phyloP scores from a whole-genome alignment of 306 rosid genomes.

The Dryas alaskensis region DNA sequence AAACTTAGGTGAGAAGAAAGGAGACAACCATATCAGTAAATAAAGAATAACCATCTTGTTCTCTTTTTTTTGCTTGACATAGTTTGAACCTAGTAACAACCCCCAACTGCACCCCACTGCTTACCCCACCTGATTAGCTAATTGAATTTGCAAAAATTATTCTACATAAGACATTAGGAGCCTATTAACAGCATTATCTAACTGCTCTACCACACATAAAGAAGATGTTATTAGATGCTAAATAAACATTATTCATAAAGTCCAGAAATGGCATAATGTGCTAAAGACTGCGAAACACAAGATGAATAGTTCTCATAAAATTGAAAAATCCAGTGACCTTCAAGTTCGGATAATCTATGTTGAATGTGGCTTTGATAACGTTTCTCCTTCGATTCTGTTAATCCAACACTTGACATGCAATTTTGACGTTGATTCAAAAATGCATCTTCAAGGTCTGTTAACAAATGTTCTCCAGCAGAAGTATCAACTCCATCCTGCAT shows the following conservation, averaged over 20 bases:
- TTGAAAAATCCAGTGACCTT: constrained; percentile 46
- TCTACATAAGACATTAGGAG: not conserved
- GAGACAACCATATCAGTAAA: not conserved
- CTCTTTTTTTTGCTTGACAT: not conserved
- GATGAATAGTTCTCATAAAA: constrained; percentile 15
- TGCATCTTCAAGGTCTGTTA: constrained; percentile 67
- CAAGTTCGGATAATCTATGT: constrained; percentile 71
- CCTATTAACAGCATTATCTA: not conserved
- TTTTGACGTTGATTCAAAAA: constrained; percentile 47
- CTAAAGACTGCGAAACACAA: not conserved
- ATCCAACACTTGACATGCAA: constrained; percentile 47
- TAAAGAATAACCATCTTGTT: not conserved
- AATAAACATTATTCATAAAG: not conserved
- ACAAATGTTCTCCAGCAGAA: constrained; percentile 46
- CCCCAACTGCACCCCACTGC: not conserved
- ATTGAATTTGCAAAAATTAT: not conserved
- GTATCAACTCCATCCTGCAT: constrained; percentile 47
- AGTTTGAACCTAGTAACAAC: not conserved
- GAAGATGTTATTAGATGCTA: not conserved
- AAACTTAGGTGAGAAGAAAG: not conserved
- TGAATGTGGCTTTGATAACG: constrained; percentile 60
- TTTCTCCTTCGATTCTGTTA: constrained; percentile 47
- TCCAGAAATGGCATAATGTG: not conserved
- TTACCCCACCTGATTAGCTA: not conserved
- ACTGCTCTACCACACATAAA: not conserved